Percentiles rank a stretch among this genome's conserved stretches.
These are phyloP conservation scores for Annulohypoxylon moriforme DNA, from an alignment of 495 filamentous ascomycete species.

Conservation along the genomic window DNA sequence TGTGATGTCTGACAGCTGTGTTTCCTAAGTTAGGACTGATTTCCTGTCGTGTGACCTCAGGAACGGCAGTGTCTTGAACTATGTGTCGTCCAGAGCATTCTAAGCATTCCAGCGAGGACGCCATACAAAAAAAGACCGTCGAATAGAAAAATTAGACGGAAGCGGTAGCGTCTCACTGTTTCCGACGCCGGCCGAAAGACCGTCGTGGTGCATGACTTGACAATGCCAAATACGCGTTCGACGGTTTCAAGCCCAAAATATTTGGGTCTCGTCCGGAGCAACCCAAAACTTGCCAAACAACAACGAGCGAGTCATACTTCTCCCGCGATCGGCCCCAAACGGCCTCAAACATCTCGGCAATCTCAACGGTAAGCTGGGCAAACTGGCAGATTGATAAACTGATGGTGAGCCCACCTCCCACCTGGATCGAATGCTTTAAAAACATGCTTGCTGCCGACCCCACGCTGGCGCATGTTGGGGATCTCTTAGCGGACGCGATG, in stretches of 20 bases:
- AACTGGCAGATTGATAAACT: conserved; percentile 1
- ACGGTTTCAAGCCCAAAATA: conserved; percentile 39
- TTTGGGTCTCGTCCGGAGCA: conserved; percentile 33
- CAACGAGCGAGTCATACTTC: conserved; percentile 26
- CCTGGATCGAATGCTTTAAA: conserved; percentile 22
- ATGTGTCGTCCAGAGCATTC: conserved; percentile 36
- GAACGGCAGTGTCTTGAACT: conserved; percentile 30
- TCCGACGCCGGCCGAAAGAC: conserved; percentile 32
- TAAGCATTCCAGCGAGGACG: conserved; percentile 35
- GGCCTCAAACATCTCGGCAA: neutral
- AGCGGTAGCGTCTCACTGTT: conserved; percentile 34
- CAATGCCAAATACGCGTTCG: conserved; percentile 40
- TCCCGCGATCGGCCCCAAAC: conserved; percentile 23
- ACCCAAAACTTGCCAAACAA: conserved; percentile 24
- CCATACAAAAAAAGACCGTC: conserved; percentile 18
- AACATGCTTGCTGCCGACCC: conserved; percentile 15
- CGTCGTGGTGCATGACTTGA: conserved; percentile 38
- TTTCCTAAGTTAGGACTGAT: conserved; percentile 21
- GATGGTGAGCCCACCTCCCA: neutral
- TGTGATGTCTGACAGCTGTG: conserved; percentile 35
- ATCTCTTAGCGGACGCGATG: conserved; percentile 17
- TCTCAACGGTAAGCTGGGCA: conserved; percentile 1
- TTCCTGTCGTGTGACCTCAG: conserved; percentile 43
- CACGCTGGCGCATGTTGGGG: conserved; percentile 27
- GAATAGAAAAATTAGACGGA: conserved; percentile 23